These are phyloP conservation scores for Sarcodon aspratus DNA, from an alignment of 768 basidiomycete genomes.

Conservation along the genomic window DNA sequence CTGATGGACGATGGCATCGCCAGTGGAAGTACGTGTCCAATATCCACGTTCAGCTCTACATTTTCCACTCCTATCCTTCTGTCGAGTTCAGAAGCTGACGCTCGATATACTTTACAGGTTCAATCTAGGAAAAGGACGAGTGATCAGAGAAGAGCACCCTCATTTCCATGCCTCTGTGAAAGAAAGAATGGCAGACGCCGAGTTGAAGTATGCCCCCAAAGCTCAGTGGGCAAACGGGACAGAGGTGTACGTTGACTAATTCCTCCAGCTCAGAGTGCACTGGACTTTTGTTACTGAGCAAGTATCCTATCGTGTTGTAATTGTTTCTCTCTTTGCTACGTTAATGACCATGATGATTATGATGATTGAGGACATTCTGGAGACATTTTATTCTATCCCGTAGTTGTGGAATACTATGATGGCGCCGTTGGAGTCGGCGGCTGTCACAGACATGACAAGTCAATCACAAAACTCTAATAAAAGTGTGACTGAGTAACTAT, in stretches of 20 bases:
- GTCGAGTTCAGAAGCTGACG: background rate
- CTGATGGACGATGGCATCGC: slow-evolving; percentile 38
- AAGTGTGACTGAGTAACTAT: too few relatives aligned
- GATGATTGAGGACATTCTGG: background rate
- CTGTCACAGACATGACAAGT: too few relatives aligned
- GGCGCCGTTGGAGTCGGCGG: too few relatives aligned
- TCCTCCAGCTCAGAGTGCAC: too few relatives aligned
- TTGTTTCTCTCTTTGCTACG: too few relatives aligned
- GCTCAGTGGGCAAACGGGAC: slow-evolving; percentile 38
- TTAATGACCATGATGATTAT: background rate
- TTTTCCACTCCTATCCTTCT: too few relatives aligned
- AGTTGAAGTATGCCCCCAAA: slow-evolving; percentile 44
- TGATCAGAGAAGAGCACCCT: slow-evolving; percentile 32
- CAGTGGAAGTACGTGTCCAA: slow-evolving; percentile 37
- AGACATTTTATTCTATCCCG: too few relatives aligned
- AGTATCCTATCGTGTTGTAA: background rate
- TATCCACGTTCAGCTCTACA: background rate
- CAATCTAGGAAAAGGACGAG: slow-evolving; percentile 48
- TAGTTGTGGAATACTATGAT: too few relatives aligned
- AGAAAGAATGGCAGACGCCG: slow-evolving; percentile 36
- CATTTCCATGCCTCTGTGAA: slow-evolving; percentile 56
- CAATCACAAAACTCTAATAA: too few relatives aligned
- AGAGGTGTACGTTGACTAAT: slow-evolving; percentile 34
- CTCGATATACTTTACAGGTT: slow-evolving; percentile 18
- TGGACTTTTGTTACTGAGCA: too few relatives aligned